A percentile compares a stretch with the other conserved stretches of the same genome.
These are phyloP conservation scores for Hygrocybe punicea DNA, from an alignment of 768 basidiomycete species.

Conservation along the genomic window DNA sequence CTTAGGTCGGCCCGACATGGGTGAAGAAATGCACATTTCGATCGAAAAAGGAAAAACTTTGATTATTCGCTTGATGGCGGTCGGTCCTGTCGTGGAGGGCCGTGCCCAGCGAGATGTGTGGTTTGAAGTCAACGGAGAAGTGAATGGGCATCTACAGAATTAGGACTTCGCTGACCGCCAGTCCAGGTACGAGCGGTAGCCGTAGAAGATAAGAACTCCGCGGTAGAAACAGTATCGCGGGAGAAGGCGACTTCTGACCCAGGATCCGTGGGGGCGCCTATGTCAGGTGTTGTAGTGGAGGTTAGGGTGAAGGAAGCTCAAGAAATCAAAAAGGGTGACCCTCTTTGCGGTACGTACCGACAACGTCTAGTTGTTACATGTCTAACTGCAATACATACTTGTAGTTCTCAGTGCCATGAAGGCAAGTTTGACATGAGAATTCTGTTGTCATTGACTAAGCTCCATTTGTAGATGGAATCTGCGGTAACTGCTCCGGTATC, in stretches of 20 bases:
- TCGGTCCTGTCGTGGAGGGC: slow-evolving; percentile 88
- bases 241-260: slow-evolving; percentile 94
- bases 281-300: slow-evolving; percentile 98
- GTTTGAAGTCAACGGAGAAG: slow-evolving; percentile 98
- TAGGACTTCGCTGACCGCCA: slow-evolving; percentile 12
- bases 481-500: slow-evolving; percentile 95
- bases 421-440: slow-evolving; percentile 42
- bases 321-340: slow-evolving; percentile 98
- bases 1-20: slow-evolving; percentile 84
- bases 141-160: slow-evolving; percentile 29
- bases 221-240: slow-evolving; percentile 89
- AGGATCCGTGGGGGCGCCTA: slow-evolving; percentile 95
- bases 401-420: slow-evolving; percentile 96
- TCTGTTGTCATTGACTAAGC: slow-evolving; percentile 17
- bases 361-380: slow-evolving; percentile 8
- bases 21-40: slow-evolving; percentile 95
- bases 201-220: slow-evolving; percentile 96
- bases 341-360: slow-evolving; percentile 70
- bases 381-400: slow-evolving; percentile 21
- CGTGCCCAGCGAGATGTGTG: slow-evolving; percentile 94
- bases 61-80: slow-evolving; percentile 92
- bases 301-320: slow-evolving; percentile 97
- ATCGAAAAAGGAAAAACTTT: slow-evolving; percentile 97
- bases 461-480: slow-evolving; percentile 82
- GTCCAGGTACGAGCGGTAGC: slow-evolving; percentile 86